These are phyloP conservation scores for Alternaria viburni DNA, from an alignment of 2,329 filamentous ascomycete genomes.

Conservation along the genomic window DNA sequence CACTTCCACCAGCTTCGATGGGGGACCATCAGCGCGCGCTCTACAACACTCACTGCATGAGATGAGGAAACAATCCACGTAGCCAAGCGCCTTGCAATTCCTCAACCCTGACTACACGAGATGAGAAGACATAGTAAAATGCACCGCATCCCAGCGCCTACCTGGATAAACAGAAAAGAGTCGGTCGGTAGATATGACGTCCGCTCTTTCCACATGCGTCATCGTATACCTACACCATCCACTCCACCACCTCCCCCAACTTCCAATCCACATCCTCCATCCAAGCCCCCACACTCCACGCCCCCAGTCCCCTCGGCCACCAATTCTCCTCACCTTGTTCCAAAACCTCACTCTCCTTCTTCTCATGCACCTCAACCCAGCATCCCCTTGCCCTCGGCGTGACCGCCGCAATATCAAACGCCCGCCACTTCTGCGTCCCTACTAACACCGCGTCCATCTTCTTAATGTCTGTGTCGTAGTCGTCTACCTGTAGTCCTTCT, in stretches of 20 bases:
- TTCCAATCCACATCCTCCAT: slow-evolving; percentile 35
- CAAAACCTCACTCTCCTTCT: neutral
- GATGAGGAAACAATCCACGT: neutral
- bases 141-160: neutral
- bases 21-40: neutral
- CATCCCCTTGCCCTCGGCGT: slow-evolving; percentile 32
- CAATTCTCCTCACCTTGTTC: slow-evolving; percentile 16
- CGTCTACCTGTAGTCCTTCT: slow-evolving; percentile 19
- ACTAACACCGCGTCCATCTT: slow-evolving; percentile 26
- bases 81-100: neutral
- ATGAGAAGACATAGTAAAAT: neutral
- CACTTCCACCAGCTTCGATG: neutral
- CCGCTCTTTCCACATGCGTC: neutral
- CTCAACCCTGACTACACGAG: neutral
- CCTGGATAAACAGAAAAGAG: neutral
- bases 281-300: slow-evolving; percentile 38
- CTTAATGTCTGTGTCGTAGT: slow-evolving; percentile 29
- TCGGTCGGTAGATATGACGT: neutral
- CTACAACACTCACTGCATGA: neutral
- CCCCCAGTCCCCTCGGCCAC: slow-evolving; percentile 27
- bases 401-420: slow-evolving; percentile 26
- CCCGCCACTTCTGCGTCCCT: slow-evolving; percentile 35
- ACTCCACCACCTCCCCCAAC: slow-evolving; percentile 31
- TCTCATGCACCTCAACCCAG: slow-evolving; percentile 27
- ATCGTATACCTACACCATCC: slow-evolving; percentile 29